Evolutionary conservation across 148 eudicot genomes (phyloP), one percentile per base, ranked within the genome.

Genomic region (Rhododendron molle): DNA sequence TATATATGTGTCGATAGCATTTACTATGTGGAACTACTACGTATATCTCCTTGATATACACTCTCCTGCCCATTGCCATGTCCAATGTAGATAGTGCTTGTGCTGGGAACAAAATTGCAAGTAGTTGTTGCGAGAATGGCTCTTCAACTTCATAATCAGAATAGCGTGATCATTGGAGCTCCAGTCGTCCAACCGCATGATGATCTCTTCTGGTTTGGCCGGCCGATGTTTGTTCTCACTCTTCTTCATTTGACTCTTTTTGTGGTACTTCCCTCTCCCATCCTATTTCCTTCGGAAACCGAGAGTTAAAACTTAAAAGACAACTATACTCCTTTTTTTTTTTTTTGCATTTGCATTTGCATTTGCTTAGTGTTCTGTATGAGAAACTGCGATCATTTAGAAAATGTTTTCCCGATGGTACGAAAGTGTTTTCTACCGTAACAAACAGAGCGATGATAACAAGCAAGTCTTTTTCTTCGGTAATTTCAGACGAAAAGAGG

Each of bases 101-200:
- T 72, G 13, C 71, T 88, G 67, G 92, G 92, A 85, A 88, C 92
- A 21, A 90, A 90, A 81, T 86, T 90, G 69, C 85, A 88, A 85
- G 85, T 88, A 18, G 83, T 91, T 38, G 90, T 91, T 43, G 92
- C 90, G 23, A 81, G 34, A 85, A 89, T 91, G 92, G 92, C 90
- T 15, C 76, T 89, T 73, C 89, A 87, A 54, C 83, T 91, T 50
- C 62, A 86, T 18, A 78, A 88, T 79, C 85, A 83, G n/a, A 80
- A 83, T 81, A 83, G 79, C 44, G 90, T 91, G 23, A 86, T 86
- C n/a, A 85, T 16, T n/a, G 92, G 92, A 80, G 6, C 91, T 47
- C 92, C 92, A 1, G 32, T 89, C 72, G 92, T 91, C 11, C 86
- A 83, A 86, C 92, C 91, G 5, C 81, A 89, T 73, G 86, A 89